Evolutionary conservation across 73 alveolate genomes (phyloP), one percentile per base, ranked within the genome.

Genomic region (Effrenium voratum): DNA sequence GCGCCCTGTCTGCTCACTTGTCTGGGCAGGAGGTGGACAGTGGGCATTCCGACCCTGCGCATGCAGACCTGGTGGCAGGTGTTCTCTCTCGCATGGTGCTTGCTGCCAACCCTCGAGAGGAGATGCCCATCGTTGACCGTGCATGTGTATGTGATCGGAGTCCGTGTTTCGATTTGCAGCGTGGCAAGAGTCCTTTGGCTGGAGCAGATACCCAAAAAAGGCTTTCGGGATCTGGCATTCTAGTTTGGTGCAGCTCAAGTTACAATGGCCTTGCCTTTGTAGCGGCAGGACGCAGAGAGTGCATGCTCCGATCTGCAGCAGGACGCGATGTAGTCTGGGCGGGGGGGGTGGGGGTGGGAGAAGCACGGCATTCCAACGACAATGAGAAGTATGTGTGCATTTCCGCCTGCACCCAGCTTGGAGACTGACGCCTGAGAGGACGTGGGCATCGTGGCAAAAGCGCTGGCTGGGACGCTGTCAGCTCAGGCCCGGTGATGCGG

Each of bases 31-130:
- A 59, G 26, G 94, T 59, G 63, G 73, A 73, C 40, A 86, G 94
- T 60, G 82, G 60, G 63, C 94, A 86, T 84, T 50, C 93, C 28
- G 93, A 84, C 73, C 63, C 41, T 26, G 94, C 60, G 32, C 55
- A 86, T 28, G 36, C 41, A 32, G 45, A 46, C 4, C 49, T 45
- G 38, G 82, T 40, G 32, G 94, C 94, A 26, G 19, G 50, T 16
- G 26, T 86, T 43, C 63, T 57, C 26, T 81, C 94, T 28, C 59
- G 94, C 12, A 41, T 86, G 59, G 83, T 59, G 68, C 6, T 60
- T 6, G 94, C 81, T 41, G 46, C 93, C 10, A 24, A 46, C n/a
- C 40, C 41, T 5, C 26, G 47, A n/a, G 40, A 15, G 38, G 16
- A 72, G 49, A 28, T 22, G 19, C 52, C 34, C 47, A 38, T 47